phyloP scores from a whole-genome alignment of 805 yeast genomes.

The Wilhelminamyces savonicus region DNA sequence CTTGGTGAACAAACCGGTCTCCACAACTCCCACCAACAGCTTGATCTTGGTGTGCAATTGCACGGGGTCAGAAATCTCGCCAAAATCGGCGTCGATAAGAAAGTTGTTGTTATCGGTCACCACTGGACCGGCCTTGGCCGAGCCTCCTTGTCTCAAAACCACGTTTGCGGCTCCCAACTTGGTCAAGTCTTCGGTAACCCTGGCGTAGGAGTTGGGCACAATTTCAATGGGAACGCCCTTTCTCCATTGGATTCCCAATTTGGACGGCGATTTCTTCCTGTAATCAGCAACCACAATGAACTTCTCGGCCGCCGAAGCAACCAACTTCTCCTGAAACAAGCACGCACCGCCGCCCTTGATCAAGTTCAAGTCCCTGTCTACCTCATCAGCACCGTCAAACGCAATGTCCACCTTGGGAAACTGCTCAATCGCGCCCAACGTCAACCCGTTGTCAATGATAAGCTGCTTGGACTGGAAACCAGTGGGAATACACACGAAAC shows the following conservation, averaged over 20 bases:
- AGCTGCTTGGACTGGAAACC: constrained; percentile 92
- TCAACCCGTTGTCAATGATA: constrained; percentile 74
- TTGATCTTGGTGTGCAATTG: constrained; percentile 62
- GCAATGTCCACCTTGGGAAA: constrained; percentile 81
- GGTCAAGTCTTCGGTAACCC: constrained; percentile 59
- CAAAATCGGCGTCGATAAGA: constrained; percentile 89
- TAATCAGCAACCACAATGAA: constrained; percentile 90
- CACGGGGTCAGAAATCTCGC: constrained; percentile 50
- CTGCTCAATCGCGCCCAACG: constrained; percentile 77
- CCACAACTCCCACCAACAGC: constrained; percentile 86
- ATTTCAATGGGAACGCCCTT: constrained; percentile 95
- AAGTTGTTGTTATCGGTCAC: constrained; percentile 95
- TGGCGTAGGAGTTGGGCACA: constrained; percentile 80
- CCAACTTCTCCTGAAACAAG: constrained; percentile 90
- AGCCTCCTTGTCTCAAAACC: constrained; percentile 73
- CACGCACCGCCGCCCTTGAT: constrained; percentile 99
- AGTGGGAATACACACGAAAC: constrained; percentile 83
- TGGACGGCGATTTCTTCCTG: constrained; percentile 65
- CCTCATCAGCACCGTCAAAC: constrained; percentile 98
- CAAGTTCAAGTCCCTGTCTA: constrained; percentile 71
- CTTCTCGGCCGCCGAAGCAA: constrained; percentile 69
- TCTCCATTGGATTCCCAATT: constrained; percentile 75
- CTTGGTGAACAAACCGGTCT: constrained; percentile 81
- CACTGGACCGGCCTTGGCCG: constrained; percentile 94
- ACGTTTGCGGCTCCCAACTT: constrained; percentile 60